Conservation (phyloP, 805 yeast genomes). For the Wickerhamomyces hampshirensis region DNA sequence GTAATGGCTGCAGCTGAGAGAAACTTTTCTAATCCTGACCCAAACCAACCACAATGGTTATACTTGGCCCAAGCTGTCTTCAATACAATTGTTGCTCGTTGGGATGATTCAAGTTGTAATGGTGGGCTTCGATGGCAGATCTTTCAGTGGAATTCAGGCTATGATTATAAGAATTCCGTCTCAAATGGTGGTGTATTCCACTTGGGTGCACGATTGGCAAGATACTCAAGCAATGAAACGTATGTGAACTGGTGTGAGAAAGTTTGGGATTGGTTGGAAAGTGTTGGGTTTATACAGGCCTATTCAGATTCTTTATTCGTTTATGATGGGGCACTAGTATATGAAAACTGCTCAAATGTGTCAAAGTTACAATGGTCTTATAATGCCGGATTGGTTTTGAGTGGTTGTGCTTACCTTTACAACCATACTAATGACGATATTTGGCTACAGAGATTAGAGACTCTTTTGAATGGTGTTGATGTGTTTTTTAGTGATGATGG, state of each 20-base stretch:
- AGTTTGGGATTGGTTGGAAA: slow-evolving; percentile 78
- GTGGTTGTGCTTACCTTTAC: slow-evolving; percentile 68
- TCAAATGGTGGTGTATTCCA: slow-evolving; percentile 90
- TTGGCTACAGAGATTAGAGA: slow-evolving; percentile 44
- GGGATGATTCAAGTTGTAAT: slow-evolving; percentile 80
- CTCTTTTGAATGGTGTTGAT: slow-evolving; percentile 55
- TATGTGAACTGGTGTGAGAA: slow-evolving; percentile 71
- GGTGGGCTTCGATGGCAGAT: slow-evolving; percentile 98
- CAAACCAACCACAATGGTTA: slow-evolving; percentile 68
- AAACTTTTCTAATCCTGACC: slow-evolving; percentile 69
- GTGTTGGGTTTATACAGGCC: slow-evolving; percentile 32
- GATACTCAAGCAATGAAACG: slow-evolving; percentile 71
- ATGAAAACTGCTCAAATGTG: slow-evolving; percentile 42
- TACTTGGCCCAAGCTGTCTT: slow-evolving; percentile 83
- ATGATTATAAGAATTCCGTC: slow-evolving; percentile 86
- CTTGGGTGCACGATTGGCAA: slow-evolving; percentile 78
- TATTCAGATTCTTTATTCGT: slow-evolving; percentile 24
- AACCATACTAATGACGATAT: slow-evolving; percentile 45
- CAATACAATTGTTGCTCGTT: slow-evolving; percentile 83
- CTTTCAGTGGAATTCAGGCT: slow-evolving; percentile 90
- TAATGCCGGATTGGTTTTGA: slow-evolving; percentile 59
- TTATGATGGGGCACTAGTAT: slow-evolving; percentile 54
- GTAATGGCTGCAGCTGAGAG: slow-evolving; percentile 90
- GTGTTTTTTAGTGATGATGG: slow-evolving; percentile 49
- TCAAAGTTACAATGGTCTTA: slow-evolving; percentile 58